A percentile compares a stretch with the other conserved stretches of the same genome.
Conservation (phyloP, 2,329 filamentous ascomycete species). For the Amauroascus verrucosus region DNA sequence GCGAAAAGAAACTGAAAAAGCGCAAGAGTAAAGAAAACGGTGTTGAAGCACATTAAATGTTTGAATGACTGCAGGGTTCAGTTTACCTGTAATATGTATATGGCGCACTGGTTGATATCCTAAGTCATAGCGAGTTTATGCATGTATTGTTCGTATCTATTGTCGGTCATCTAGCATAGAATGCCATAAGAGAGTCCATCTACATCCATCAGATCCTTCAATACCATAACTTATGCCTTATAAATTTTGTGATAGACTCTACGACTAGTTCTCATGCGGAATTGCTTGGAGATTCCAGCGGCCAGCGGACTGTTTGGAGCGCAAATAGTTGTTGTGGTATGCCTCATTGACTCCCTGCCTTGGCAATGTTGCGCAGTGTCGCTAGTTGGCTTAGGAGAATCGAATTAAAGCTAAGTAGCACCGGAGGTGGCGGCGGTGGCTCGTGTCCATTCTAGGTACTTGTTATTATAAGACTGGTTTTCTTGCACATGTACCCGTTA, state of each 20-base stretch:
- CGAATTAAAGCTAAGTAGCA: not conserved
- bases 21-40: constrained; percentile 21
- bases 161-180: not conserved
- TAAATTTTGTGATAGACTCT: not conserved
- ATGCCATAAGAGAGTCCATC: not conserved
- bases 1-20: constrained; percentile 44
- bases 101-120: constrained; percentile 7
- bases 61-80: not conserved
- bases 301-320: no score
- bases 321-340: no score
- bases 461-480: not conserved
- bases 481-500: not conserved
- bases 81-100: not conserved
- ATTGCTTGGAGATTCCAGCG: not conserved
- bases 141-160: not conserved
- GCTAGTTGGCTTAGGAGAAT: not conserved
- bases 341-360: no score
- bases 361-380: not conserved
- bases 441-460: not conserved
- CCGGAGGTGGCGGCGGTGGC: not conserved
- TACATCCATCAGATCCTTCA: not conserved
- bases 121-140: constrained; percentile 1
- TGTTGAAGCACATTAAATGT: not conserved
- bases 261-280: not conserved
- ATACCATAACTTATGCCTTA: not conserved